Conservation (phyloP, 306 rosid genomes). For the Quercus berberidifolia region DNA sequence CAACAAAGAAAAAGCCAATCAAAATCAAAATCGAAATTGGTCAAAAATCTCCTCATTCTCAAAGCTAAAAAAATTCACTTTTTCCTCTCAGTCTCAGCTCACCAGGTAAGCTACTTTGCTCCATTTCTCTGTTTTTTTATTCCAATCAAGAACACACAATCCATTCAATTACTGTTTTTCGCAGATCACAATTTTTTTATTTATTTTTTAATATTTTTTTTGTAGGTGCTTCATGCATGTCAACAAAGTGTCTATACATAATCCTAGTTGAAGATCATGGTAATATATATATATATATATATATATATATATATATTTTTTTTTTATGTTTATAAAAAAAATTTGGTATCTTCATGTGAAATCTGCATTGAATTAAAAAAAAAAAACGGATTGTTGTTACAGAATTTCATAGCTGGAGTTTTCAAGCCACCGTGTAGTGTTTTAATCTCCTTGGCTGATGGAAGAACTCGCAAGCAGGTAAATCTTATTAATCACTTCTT, state of each 20-base stretch:
- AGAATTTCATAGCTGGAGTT: conserved; percentile 34
- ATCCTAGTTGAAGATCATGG: conserved; percentile 20
- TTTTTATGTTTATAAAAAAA: neutral
- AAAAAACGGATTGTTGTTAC: conserved; percentile 6
- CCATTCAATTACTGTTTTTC: too few species aligned
- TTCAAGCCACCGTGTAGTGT: conserved; percentile 32
- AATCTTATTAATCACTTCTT: neutral
- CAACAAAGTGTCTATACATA: neutral
- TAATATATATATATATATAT: neutral
- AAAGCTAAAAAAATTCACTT: too few species aligned
- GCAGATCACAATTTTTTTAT: too few species aligned
- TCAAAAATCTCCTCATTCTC: too few species aligned
- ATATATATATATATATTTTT: neutral
- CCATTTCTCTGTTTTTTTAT: too few species aligned
- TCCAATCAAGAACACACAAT: too few species aligned
- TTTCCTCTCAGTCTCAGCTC: too few species aligned
- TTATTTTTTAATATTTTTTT: too few species aligned
- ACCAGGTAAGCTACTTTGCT: too few species aligned
- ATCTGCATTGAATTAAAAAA: neutral
- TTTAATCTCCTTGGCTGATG: conserved; percentile 24
- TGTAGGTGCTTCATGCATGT: conserved; percentile 1
- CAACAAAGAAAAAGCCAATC: too few species aligned
- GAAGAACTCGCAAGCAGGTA: conserved; percentile 32
- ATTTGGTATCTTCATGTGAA: neutral
- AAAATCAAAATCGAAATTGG: too few species aligned